Evolutionary conservation across 2,329 filamentous ascomycete genomes (phyloP), one percentile per base, ranked within the genome.

Genomic region (Hymenotorrendiella dingleyae): DNA sequence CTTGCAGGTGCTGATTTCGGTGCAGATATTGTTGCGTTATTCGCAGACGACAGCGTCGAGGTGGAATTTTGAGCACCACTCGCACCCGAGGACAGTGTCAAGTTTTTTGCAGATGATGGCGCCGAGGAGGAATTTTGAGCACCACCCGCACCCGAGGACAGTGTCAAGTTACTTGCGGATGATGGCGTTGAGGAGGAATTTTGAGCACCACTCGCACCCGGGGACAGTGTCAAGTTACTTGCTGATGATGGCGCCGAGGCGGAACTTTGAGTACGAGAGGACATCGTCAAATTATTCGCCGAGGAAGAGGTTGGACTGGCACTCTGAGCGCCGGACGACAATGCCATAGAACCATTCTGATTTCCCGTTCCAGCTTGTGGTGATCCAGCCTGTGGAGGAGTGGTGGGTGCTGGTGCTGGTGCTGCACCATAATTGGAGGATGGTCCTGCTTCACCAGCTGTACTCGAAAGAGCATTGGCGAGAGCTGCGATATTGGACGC

Each of bases 401-500:
- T n/a, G n/a, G n/a, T n/a, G n/a, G n/a, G n/a, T n/a, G n/a, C n/a
- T n/a, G n/a, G n/a, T n/a, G n/a, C n/a, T 17, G 26, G n/a, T 3
- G 26, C 22, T 23, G 37, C 16, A n/a, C n/a, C n/a, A n/a, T n/a
- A n/a, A n/a, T n/a, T n/a, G n/a, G n/a, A n/a, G n/a, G n/a, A n/a
- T n/a, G n/a, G n/a, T n/a, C n/a, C n/a, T n/a, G n/a, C n/a, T n/a
- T 16, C 20, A 36, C 16, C 21, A 16, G 34, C 14, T 10, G 17
- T 5, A 34, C n/a, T 12, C 20, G n/a, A n/a, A 32, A 20, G 22
- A 35, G 20, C 16, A 30, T 43, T 20, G 4, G 42, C 34, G n/a
- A 49, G 41, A 9, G 40, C 36, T 20, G 38, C 44, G 11, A 47
- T 39, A 42, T 47, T 49, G 7, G 46, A 45, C 4, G 39, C 26